phyloP scores from a whole-genome alignment of 1,139 yeast species.

The Schwanniomyces etchellsii region DNA sequence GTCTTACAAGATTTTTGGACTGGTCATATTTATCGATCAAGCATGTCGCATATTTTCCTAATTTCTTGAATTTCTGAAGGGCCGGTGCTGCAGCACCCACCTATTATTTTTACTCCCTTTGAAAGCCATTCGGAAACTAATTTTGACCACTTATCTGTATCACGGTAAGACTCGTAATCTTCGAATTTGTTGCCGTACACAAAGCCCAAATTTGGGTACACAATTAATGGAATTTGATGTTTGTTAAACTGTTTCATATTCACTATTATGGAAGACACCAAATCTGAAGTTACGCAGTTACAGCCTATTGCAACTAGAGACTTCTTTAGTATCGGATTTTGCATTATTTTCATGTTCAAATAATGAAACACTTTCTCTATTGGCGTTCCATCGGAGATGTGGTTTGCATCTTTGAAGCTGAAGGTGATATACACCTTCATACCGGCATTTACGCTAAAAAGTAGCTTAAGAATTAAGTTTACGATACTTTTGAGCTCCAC shows the following conservation, averaged over 20 bases:
- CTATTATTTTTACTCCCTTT: constrained; percentile 33
- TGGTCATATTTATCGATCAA: too few species aligned
- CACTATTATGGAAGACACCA: constrained; percentile 15
- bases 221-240: constrained; percentile 16
- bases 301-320: constrained; percentile 31
- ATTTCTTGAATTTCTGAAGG: constrained; percentile 31
- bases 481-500: constrained; percentile 40
- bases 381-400: constrained; percentile 30
- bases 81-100: constrained; percentile 58
- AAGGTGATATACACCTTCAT: constrained; percentile 29
- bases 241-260: constrained; percentile 11
- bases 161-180: constrained; percentile 5
- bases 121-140: constrained; percentile 28
- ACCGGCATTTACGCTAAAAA: constrained; percentile 11
- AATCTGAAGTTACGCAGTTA: constrained; percentile 31
- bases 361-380: constrained; percentile 16
- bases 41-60: background rate
- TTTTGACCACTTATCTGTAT: constrained; percentile 20
- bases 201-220: constrained; percentile 39
- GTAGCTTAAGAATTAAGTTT: constrained; percentile 16
- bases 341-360: constrained; percentile 10
- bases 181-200: constrained; percentile 13
- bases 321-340: constrained; percentile 5
- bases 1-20: background rate
- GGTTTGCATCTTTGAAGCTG: constrained; percentile 17